A percentile compares a stretch with the other conserved stretches of the same genome.
phyloP scores from a whole-genome alignment of 75 land plant species.

The Isoetes taiwanensis region DNA sequence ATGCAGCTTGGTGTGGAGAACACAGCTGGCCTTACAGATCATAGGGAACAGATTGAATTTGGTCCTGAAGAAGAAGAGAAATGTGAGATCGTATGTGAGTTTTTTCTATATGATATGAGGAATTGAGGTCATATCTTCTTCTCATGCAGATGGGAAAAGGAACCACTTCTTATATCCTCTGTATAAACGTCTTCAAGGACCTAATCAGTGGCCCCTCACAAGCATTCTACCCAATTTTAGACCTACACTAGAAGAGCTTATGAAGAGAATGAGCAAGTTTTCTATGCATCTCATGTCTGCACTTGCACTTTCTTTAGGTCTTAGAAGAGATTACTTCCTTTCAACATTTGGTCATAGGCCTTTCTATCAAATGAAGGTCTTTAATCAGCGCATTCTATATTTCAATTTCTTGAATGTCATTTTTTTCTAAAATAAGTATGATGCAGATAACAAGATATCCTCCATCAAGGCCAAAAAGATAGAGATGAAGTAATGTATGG shows the following conservation, averaged over 20 bases:
- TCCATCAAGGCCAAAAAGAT: background rate
- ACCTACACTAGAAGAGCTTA: conserved; percentile 3
- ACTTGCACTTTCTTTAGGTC: conserved; percentile 11
- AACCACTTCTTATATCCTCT: conserved; percentile 2
- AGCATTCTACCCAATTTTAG: conserved; percentile 8
- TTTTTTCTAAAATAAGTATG: background rate
- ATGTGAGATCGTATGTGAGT: background rate
- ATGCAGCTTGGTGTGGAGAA: conserved; percentile 18
- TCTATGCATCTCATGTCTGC: conserved; percentile 22
- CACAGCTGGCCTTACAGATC: conserved; percentile 14
- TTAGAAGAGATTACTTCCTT: conserved; percentile 10
- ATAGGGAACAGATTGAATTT: conserved; percentile 17
- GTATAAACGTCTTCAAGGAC: conserved; percentile 15
- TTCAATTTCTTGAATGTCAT: background rate
- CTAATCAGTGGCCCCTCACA: conserved; percentile 16
- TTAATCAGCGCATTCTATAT: background rate
- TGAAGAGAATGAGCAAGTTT: conserved; percentile 8
- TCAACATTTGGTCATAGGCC: conserved; percentile 8
- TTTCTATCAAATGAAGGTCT: conserved; percentile 19
- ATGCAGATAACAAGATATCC: conserved; percentile 14
- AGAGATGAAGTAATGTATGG: conserved; percentile 13
- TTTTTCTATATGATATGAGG: too few relatives aligned
- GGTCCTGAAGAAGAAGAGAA: conserved; percentile 15
- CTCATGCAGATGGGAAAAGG: too few relatives aligned
- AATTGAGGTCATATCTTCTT: too few relatives aligned